A percentile compares a stretch with the other conserved stretches of the same genome.
Conservation (phyloP, 495 filamentous ascomycete species). For the Tuber indicum region DNA sequence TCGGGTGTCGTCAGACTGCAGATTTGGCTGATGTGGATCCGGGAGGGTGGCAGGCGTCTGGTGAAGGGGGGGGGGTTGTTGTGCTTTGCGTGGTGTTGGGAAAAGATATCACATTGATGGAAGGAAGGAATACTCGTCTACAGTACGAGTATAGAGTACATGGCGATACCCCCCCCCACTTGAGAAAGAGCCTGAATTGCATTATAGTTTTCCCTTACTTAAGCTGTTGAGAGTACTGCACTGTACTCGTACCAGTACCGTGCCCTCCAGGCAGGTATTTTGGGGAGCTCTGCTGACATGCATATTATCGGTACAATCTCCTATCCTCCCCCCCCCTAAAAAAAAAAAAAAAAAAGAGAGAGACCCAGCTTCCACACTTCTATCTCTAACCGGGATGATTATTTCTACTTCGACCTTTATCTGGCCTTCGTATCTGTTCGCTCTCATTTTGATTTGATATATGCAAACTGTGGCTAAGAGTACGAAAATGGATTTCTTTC, state of each 20-base stretch:
- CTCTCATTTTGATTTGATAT: background rate
- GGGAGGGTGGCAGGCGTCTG: background rate
- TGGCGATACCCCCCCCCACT: background rate
- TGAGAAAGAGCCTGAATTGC: background rate
- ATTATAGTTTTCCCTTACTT: background rate
- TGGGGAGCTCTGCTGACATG: background rate
- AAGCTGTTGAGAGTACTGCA: background rate
- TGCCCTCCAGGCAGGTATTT: background rate
- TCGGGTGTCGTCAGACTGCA: background rate
- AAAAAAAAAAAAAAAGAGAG: background rate
- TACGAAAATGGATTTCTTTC: background rate
- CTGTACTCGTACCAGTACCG: background rate
- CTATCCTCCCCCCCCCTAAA: too few relatives aligned
- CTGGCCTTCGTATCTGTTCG: background rate
- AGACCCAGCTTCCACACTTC: background rate
- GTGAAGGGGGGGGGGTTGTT: background rate
- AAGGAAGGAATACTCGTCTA: background rate
- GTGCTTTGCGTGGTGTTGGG: background rate
- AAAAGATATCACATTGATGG: background rate
- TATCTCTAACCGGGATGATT: background rate
- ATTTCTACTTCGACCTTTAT: background rate
- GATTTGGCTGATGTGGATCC: background rate
- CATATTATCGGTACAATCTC: background rate
- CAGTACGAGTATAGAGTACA: background rate
- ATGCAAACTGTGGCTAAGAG: background rate